A percentile compares a stretch with the other conserved stretches of the same genome.
Conservation (phyloP, 2,329 filamentous ascomycete genomes). For the Colletotrichum phormii region DNA sequence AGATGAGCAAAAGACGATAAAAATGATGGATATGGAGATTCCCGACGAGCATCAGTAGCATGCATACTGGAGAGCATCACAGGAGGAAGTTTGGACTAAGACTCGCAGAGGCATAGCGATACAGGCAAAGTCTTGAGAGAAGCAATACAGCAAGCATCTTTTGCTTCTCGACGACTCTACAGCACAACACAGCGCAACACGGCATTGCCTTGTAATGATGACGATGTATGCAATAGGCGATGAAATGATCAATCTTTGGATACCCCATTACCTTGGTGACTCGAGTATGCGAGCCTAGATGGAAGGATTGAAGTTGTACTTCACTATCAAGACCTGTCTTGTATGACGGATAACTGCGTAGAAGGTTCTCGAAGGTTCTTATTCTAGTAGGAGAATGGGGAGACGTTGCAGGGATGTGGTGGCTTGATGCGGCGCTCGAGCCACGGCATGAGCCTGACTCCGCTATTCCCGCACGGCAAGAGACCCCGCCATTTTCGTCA, state of each 20-base stretch:
- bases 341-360: slow-evolving; percentile 16
- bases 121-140: background rate
- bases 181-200: slow-evolving; percentile 7
- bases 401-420: background rate
- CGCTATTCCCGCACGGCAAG: slow-evolving; percentile 33
- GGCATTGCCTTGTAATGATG: slow-evolving; percentile 3
- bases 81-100: background rate
- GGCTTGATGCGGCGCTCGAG: slow-evolving; percentile 13
- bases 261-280: slow-evolving; percentile 13
- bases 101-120: slow-evolving; percentile 7
- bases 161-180: background rate
- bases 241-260: slow-evolving; percentile 29
- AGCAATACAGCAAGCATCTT: background rate
- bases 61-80: slow-evolving; percentile 17
- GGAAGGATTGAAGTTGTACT: no score
- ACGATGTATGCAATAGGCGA: background rate
- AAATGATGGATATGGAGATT: slow-evolving; percentile 54
- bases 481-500: slow-evolving; percentile 36
- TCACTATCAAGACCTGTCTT: background rate
- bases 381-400: background rate
- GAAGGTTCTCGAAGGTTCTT: slow-evolving; percentile 50
- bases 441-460: slow-evolving; percentile 35
- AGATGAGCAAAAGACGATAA: slow-evolving; percentile 39
- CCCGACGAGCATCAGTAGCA: slow-evolving; percentile 40
- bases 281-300: background rate